phyloP scores from a whole-genome alignment of 1,284 basidiomycete species.

The Ganoderma resinaceum region DNA sequence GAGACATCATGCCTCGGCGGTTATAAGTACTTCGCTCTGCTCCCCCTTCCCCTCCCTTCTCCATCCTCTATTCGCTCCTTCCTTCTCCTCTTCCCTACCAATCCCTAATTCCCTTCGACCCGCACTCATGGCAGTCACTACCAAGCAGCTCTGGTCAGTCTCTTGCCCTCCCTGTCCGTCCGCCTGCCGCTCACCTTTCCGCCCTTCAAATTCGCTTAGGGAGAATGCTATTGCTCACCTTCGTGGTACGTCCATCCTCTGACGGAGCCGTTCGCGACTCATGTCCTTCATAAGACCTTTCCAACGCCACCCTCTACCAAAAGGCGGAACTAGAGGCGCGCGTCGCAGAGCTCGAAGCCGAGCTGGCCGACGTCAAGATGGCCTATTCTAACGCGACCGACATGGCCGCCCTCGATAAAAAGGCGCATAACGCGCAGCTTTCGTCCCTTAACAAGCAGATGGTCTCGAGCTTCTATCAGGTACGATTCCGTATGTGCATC shows the following conservation, averaged over 20 bases:
- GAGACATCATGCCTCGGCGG: conserved; percentile 46
- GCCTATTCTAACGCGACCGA: conserved; percentile 67
- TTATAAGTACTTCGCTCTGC: conserved; percentile 49
- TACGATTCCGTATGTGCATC: conserved; percentile 36
- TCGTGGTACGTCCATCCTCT: conserved; percentile 50
- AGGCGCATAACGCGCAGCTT: conserved; percentile 69
- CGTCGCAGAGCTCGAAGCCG: conserved; percentile 70
- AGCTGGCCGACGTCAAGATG: conserved; percentile 73
- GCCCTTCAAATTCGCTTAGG: conserved; percentile 46
- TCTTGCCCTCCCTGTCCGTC: conserved; percentile 7
- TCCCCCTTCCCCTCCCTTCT: conserved; percentile 43
- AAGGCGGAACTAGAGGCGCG: conserved; percentile 67
- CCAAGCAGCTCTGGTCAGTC: conserved; percentile 67
- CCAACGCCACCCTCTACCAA: conserved; percentile 64
- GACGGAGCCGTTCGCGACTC: conserved; percentile 4
- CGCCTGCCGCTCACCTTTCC: conserved; percentile 11
- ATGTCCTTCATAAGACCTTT: conserved; percentile 55
- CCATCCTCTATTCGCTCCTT: conserved; percentile 38
- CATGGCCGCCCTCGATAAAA: conserved; percentile 62
- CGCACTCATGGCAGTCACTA: conserved; percentile 60
- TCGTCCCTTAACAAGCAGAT: conserved; percentile 67
- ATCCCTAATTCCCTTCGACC: conserved; percentile 45
- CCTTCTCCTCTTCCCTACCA: conserved; percentile 31
- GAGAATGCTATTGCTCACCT: conserved; percentile 68
- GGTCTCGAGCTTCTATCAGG: conserved; percentile 61